phyloP scores from a whole-genome alignment of 2,329 filamentous ascomycete genomes.

The Rutstroemia sp. region DNA sequence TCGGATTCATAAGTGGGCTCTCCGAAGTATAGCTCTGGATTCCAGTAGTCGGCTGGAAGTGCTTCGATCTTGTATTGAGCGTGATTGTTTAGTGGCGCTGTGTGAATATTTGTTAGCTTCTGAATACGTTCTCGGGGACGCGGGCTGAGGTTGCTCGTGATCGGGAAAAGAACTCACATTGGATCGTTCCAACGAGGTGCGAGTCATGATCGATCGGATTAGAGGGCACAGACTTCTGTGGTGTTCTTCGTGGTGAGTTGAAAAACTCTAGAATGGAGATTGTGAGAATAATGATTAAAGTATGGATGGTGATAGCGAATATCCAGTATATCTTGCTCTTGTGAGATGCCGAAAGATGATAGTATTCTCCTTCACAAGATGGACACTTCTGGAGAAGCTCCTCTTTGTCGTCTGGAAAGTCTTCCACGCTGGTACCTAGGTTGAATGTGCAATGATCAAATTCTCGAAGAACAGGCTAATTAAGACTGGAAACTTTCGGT shows the following conservation, averaged over 20 bases:
- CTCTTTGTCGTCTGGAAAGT: background rate
- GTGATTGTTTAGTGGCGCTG: background rate
- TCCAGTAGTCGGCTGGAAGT: background rate
- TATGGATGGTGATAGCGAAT: background rate
- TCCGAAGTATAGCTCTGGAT: background rate
- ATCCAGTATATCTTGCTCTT: background rate
- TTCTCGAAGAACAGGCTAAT: too few relatives aligned
- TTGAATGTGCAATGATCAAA: too few relatives aligned
- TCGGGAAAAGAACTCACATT: background rate
- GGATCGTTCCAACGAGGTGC: background rate
- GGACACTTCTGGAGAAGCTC: background rate
- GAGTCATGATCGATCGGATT: background rate
- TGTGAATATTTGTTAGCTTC: background rate
- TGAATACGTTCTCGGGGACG: too few relatives aligned
- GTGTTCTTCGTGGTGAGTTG: background rate
- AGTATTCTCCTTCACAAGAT: background rate
- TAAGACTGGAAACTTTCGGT: too few relatives aligned
- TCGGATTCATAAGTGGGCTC: background rate
- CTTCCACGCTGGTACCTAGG: background rate
- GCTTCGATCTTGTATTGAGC: background rate
- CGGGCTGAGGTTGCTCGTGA: too few relatives aligned
- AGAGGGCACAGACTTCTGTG: background rate
- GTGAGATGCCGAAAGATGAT: background rate
- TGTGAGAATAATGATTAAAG: background rate
- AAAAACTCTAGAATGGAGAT: background rate